phyloP scores from a whole-genome alignment of 1,284 basidiomycete genomes.

The Fistulinella cinereoalba region DNA sequence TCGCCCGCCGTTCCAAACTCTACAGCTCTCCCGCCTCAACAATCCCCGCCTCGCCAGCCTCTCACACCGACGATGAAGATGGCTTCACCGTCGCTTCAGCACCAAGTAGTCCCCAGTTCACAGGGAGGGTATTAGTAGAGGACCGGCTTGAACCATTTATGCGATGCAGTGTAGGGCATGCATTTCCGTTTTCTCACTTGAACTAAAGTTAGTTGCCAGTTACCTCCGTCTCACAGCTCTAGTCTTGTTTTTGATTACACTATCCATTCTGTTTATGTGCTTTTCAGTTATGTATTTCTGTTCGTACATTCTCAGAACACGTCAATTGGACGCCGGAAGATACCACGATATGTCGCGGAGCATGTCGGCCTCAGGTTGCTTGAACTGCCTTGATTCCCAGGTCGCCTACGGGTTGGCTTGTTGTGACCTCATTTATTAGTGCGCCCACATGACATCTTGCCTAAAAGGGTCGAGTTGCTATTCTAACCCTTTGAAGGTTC shows the following conservation, averaged over 20 bases:
- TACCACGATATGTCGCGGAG: slow-evolving; percentile 3
- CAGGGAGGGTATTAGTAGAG: slow-evolving; percentile 46
- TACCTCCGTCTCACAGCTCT: slow-evolving; percentile 20
- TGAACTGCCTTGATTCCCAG: background rate
- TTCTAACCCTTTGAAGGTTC: no score
- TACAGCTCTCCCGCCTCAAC: slow-evolving; percentile 43
- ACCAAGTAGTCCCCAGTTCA: slow-evolving; percentile 47
- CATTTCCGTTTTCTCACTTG: slow-evolving; percentile 10
- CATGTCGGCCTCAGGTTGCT: no score
- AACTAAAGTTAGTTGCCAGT: slow-evolving; percentile 10
- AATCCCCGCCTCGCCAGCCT: slow-evolving; percentile 55
- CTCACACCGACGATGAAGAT: slow-evolving; percentile 53
- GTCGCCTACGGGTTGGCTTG: background rate
- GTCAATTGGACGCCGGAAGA: slow-evolving; percentile 23
- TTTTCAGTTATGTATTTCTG: slow-evolving; percentile 38
- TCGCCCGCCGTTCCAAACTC: slow-evolving; percentile 44
- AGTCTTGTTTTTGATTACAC: slow-evolving; percentile 35
- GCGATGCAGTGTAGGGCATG: slow-evolving; percentile 11
- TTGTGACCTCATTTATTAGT: background rate
- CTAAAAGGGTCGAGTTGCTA: no score
- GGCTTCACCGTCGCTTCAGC: slow-evolving; percentile 61
- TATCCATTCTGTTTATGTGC: slow-evolving; percentile 39
- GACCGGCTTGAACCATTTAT: slow-evolving; percentile 8
- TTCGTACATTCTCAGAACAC: slow-evolving; percentile 28
- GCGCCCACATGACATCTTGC: background rate